phyloP scores from a whole-genome alignment of 148 eudicot genomes.

The Silene conica region DNA sequence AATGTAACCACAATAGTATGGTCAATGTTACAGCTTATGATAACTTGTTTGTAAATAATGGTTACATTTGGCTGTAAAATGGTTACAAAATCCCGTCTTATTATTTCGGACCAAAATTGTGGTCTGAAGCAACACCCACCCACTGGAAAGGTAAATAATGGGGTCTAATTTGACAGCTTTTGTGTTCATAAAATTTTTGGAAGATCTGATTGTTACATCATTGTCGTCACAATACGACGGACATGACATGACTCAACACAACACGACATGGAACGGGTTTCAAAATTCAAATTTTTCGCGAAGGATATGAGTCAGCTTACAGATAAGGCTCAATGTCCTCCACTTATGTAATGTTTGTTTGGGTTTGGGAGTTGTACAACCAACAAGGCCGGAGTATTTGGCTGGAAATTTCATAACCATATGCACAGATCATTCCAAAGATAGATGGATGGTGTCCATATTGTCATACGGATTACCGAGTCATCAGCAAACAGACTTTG shows the following conservation, averaged over 20 bases:
- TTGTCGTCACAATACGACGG: constrained; percentile 17
- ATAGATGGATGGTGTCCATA: no score
- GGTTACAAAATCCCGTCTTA: no score
- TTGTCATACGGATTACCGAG: no score
- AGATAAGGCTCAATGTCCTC: constrained; percentile 38
- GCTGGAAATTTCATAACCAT: background rate
- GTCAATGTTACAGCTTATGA: no score
- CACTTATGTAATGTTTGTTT: constrained; percentile 22
- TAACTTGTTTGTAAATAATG: no score
- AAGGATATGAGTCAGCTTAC: constrained; percentile 26
- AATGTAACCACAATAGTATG: no score
- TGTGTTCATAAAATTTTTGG: constrained; percentile 4
- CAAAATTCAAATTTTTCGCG: background rate
- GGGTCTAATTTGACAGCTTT: constrained; percentile 27
- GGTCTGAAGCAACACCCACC: no score
- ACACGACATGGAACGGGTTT: constrained; percentile 7
- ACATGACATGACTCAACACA: constrained; percentile 13
- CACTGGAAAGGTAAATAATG: background rate
- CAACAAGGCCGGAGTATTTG: constrained; percentile 6
- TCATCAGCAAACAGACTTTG: no score
- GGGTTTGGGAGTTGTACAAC: constrained; percentile 5
- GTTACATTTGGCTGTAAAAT: no score
- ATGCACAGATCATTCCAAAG: no score
- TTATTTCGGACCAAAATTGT: no score
- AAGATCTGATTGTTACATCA: constrained; percentile 16